Base-by-base conservation (phyloP, 371 early-diverging fungal genomes). In the Homolaphlyctis polyrhiza region DNA sequence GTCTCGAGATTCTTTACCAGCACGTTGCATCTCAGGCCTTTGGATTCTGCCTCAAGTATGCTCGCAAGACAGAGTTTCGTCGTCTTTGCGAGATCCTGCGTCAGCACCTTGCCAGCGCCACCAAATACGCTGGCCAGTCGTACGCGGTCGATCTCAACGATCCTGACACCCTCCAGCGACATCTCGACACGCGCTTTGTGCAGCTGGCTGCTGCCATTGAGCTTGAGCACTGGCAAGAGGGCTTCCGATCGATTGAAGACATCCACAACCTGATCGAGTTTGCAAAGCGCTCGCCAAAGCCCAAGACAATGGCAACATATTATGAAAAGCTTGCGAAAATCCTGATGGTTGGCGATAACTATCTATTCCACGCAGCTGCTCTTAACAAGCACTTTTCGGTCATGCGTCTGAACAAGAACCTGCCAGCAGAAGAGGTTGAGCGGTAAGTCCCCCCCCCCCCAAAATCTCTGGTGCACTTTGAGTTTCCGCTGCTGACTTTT, bases 211-310 rank as follows among this genome's bases (percentile, higher is more conserved):
- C 89, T 32, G 96, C 97, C 57, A 91, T 89, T 55, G 92, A 97
- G 77, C 82, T 98, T 66, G 97, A 98, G 79, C 82, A 96, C 66
- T 98, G 97, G 97, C 97, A 97, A 79, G 98, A 97, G 78, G 95
- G 92, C 33, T 97, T 93, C 87, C 89, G 92, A 65, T 91, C 94
- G 13, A 87, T 96, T 61, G 99, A 98, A 81, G 99, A 98, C 78
- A 93, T 98, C 65, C 90, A 96, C 84, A 88, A 88, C 71, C 79
- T 98, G 66, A 80, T 98, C 67, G 84, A 89, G 64, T 89, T 92
- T 72, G 87, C 93, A 60, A 91, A 95, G 84, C 88, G 91, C 65
- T 85, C 92, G 52, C 93, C 96, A 66, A 93, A 95, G 87, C 85
- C 92, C 25, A 66, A 65, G 68, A 93, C 94, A 88, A 90, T 97